Evolutionary conservation across 768 basidiomycete species (phyloP), one percentile per base, ranked within the genome.

Genomic region (Mrakia blollopis): DNA sequence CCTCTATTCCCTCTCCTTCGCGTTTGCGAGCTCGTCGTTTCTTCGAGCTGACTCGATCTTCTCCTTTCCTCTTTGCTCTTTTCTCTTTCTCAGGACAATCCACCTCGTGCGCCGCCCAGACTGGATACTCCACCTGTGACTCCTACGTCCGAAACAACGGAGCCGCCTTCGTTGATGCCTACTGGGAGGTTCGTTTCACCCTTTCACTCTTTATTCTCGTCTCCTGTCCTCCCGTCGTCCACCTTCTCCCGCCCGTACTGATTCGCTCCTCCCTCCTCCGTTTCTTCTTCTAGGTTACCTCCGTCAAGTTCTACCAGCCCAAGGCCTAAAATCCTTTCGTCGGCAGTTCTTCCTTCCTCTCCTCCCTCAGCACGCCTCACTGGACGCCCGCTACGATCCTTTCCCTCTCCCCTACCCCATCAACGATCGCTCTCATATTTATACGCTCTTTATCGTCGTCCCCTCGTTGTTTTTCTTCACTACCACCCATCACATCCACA

Each of bases 101-200:
- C 25, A 88, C 91, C 82, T 93, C 91, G 83, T 98, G 94, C 81
- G 92, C 92, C 23, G 85, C 89, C 80, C 87, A 88, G 80, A 98
- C 94, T 21, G 93, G 93, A 57, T 89, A 89, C 83, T 85, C 90
- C 35, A 91, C 90, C 7, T 98, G 94, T 80, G 87, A 89, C 72
- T 88, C 89, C 21, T 98, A 89, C 82, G 90, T 97, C 37, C 86
- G 86, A 78, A 88, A 88, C 60, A 89, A 87, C 73, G 94, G 95
- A 28, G 85, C 86, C 44, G 86, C 91, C 3, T 89, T 94, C 81
- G 81, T 81, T 6, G 86, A 93, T 80, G 93, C 93, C 80, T 94
- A 92, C 93, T 81, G 85, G 92, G 88, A 39, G 35, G 72, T 76
- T 44, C 37, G 18, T 61, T 74, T 73, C 72, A 6, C 39, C 39